A percentile compares a stretch with the other conserved stretches of the same genome.
Conservation (phyloP, 108 stramenopile species). For the Aurantiochytrium sp. region DNA sequence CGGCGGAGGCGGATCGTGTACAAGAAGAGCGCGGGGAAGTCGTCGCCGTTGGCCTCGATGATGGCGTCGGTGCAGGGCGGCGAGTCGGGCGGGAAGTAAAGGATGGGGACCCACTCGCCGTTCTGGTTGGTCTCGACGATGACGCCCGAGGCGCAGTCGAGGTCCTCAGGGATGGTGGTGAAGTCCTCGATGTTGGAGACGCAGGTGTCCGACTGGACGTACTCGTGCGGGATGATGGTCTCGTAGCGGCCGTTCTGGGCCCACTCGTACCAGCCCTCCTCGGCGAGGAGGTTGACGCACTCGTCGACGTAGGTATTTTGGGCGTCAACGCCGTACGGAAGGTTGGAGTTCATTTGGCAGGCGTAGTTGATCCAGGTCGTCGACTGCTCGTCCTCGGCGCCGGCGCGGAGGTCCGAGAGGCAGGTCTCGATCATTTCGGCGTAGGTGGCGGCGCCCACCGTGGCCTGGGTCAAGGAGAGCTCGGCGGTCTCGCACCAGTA, state of each 20-base stretch:
- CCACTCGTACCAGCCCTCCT: neutral
- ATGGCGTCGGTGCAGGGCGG: neutral
- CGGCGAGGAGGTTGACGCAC: neutral
- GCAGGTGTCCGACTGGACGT: neutral
- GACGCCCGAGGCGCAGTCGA: neutral
- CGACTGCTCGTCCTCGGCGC: neutral
- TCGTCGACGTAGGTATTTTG: neutral
- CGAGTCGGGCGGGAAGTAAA: neutral
- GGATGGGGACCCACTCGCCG: neutral
- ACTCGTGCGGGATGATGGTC: neutral
- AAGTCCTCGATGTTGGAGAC: neutral
- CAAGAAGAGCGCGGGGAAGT: neutral
- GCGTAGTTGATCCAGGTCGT: neutral
- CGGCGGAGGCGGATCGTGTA: neutral
- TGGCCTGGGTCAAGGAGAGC: neutral
- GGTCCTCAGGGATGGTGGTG: neutral
- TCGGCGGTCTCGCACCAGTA: conserved; percentile 24
- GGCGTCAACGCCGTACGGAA: neutral
- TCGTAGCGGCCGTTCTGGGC: neutral
- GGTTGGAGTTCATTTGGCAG: neutral
- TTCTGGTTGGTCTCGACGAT: neutral
- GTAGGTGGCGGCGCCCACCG: neutral
- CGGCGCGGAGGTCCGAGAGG: neutral
- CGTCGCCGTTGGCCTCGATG: neutral
- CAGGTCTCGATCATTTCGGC: neutral